Percentiles rank a stretch among this genome's conserved stretches.
phyloP scores from a whole-genome alignment of 2,329 filamentous ascomycete genomes.

The Fusarium duplospermum region DNA sequence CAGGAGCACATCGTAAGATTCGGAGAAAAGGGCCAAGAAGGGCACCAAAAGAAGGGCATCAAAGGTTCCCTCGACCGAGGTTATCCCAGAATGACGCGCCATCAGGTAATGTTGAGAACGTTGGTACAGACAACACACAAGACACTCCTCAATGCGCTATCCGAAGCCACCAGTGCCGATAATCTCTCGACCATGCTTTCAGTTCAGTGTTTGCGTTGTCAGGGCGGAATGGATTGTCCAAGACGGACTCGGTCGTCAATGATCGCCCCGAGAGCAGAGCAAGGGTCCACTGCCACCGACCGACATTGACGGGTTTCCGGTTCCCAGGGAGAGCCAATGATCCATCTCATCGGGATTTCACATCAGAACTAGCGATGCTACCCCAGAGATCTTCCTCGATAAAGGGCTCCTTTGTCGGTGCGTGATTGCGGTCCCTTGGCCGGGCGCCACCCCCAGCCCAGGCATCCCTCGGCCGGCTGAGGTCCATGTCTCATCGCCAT shows the following conservation, averaged over 20 bases:
- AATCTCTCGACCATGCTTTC: conserved; percentile 21
- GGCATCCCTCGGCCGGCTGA: neutral
- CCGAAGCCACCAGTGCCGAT: conserved; percentile 22
- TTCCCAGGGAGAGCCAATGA: conserved; percentile 34
- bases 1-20: neutral
- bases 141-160: conserved; percentile 22
- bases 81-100: conserved; percentile 6
- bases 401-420: conserved; percentile 15
- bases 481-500: conserved; percentile 31
- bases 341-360: conserved; percentile 29
- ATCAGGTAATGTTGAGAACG: conserved; percentile 57
- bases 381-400: conserved; percentile 28
- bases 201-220: conserved; percentile 11
- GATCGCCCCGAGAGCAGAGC: conserved; percentile 13
- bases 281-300: conserved; percentile 32
- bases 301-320: conserved; percentile 34
- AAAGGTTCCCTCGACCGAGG: neutral
- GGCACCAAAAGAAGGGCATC: neutral
- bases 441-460: neutral
- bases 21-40: neutral
- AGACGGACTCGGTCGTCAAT: conserved; percentile 26
- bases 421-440: conserved; percentile 19
- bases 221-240: conserved; percentile 36
- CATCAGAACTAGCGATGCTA: conserved; percentile 20
- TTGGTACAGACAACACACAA: conserved; percentile 33